Conservation (phyloP, 768 basidiomycete species). For the Glaciozyma martinii region DNA sequence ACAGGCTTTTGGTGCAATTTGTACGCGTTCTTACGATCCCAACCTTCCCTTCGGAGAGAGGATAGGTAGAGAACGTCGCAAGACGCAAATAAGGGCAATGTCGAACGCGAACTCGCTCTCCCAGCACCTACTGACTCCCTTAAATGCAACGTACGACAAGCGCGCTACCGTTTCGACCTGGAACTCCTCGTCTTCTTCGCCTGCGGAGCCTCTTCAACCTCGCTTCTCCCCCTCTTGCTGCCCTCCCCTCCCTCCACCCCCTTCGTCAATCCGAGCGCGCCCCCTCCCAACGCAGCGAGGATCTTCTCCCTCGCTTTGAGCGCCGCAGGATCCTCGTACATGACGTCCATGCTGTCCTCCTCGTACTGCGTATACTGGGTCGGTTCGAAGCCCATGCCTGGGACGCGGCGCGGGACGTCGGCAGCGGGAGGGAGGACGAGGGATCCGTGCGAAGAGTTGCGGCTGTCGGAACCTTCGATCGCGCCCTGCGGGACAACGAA, state of each 20-base stretch:
- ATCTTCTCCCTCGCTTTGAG: constrained; percentile 5
- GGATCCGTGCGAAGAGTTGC: neutral
- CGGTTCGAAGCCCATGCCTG: constrained; percentile 1
- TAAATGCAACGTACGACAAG: too few species aligned
- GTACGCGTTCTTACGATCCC: too few species aligned
- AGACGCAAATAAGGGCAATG: too few species aligned
- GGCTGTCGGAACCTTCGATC: neutral
- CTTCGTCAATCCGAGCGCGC: neutral
- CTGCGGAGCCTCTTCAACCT: neutral
- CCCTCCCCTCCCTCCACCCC: neutral
- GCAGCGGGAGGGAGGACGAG: neutral
- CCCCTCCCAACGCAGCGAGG: neutral
- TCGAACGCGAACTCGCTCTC: too few species aligned
- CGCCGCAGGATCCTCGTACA: constrained; percentile 7
- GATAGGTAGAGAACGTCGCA: too few species aligned
- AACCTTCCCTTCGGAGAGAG: too few species aligned
- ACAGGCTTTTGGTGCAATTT: too few species aligned
- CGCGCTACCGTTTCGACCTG: neutral
- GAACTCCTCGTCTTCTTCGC: neutral
- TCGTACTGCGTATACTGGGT: constrained; percentile 13
- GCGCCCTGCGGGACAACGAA: neutral
- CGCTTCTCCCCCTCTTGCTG: neutral
- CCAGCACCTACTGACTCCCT: too few species aligned
- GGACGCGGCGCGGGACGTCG: neutral
- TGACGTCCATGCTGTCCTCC: constrained; percentile 9